Conservation (phyloP, 2,329 filamentous ascomycete genomes). For the Lecanicillium sp. region DNA sequence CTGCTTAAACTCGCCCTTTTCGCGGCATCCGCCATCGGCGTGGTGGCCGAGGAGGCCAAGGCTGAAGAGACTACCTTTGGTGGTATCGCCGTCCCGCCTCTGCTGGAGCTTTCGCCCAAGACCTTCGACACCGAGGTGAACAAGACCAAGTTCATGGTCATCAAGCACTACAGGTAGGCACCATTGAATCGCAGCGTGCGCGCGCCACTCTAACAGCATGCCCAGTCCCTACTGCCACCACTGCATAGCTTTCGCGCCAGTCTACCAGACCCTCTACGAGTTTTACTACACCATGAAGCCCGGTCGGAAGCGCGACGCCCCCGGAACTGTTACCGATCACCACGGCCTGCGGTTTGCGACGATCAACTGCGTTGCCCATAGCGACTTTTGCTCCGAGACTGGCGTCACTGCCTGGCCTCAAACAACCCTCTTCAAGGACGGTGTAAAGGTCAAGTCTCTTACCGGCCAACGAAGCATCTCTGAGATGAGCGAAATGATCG, state of each 20-base stretch:
- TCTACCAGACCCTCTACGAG: constrained; percentile 89
- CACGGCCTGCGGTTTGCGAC: constrained; percentile 87
- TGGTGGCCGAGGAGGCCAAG: constrained; percentile 34
- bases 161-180: constrained; percentile 63
- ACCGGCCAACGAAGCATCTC: constrained; percentile 63
- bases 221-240: constrained; percentile 59
- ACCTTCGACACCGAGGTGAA: constrained; percentile 53
- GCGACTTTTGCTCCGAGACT: constrained; percentile 67
- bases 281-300: constrained; percentile 87
- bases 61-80: constrained; percentile 55
- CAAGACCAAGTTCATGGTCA: constrained; percentile 45
- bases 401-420: constrained; percentile 67
- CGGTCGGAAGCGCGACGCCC: constrained; percentile 46
- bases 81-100: constrained; percentile 57
- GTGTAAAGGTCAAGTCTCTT: constrained; percentile 57
- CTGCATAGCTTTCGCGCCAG: constrained; percentile 73
- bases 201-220: constrained; percentile 22
- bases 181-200: not conserved
- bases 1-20: constrained; percentile 42
- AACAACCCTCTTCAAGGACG: constrained; percentile 75
- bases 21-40: constrained; percentile 36
- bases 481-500: constrained; percentile 62
- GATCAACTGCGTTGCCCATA: constrained; percentile 79
- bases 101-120: constrained; percentile 53
- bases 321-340: constrained; percentile 64